A percentile compares a stretch with the other conserved stretches of the same genome.
Evolutionary conservation across 352 stramenopile genomes (phyloP).

Genomic region (Globisporangium nagaii): DNA sequence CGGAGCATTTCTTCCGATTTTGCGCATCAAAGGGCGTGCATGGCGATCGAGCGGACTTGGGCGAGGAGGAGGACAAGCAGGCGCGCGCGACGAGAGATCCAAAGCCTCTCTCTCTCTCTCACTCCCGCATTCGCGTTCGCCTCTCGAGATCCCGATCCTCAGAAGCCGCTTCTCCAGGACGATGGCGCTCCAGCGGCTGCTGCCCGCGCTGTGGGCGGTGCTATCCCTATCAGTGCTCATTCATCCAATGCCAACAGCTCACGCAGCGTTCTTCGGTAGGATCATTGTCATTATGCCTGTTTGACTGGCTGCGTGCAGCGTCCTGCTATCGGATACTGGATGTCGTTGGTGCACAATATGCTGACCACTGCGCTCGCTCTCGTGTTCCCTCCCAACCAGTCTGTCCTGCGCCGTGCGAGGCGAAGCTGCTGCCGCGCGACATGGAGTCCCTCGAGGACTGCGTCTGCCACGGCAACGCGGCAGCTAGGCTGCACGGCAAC

Average conservation of each 20-base stretch:
- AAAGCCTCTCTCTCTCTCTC: neutral
- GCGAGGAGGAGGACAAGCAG: neutral
- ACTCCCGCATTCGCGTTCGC: conserved; percentile 18
- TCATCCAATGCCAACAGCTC: conserved; percentile 6
- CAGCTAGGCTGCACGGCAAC: neutral
- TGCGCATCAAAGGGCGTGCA: conserved; percentile 7
- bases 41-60: neutral
- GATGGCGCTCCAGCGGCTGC: conserved; percentile 18
- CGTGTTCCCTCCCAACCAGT: conserved; percentile 17
- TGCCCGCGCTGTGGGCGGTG: conserved; percentile 7
- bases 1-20: conserved; percentile 9
- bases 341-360: no score
- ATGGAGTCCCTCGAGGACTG: conserved; percentile 80
- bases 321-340: no score
- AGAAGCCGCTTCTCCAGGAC: neutral
- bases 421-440: conserved; percentile 75
- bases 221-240: conserved; percentile 8
- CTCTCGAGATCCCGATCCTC: neutral
- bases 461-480: conserved; percentile 27
- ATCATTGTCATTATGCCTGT: neutral
- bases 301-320: no score
- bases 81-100: no score
- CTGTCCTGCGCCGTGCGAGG: conserved; percentile 59
- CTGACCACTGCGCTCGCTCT: neutral
- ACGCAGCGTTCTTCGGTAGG: conserved; percentile 38